phyloP scores from a whole-genome alignment of 306 rosid genomes.

The Echinosophora koreensis region DNA sequence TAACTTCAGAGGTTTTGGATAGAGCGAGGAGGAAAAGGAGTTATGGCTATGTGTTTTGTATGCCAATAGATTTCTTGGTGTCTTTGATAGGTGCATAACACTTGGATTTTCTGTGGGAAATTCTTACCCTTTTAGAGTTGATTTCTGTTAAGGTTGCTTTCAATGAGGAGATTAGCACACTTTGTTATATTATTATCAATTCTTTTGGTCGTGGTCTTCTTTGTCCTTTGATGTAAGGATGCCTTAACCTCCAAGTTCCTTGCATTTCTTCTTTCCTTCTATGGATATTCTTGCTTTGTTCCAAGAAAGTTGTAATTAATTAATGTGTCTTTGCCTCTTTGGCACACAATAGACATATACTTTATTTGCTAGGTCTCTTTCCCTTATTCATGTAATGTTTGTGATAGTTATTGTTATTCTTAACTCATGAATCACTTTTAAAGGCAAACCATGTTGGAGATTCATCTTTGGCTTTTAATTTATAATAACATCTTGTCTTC shows the following conservation, averaged over 20 bases:
- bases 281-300: constrained; percentile 43
- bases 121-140: constrained; percentile 39
- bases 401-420: constrained; percentile 31
- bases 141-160: constrained; percentile 40
- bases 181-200: constrained; percentile 19
- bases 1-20: constrained; percentile 38
- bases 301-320: constrained; percentile 7
- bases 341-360: constrained; percentile 33
- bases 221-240: constrained; percentile 32
- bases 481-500: constrained; percentile 23
- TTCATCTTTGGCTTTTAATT: constrained; percentile 31
- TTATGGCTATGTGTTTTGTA: constrained; percentile 14
- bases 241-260: constrained; percentile 28
- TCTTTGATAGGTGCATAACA: constrained; percentile 19
- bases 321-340: constrained; percentile 35
- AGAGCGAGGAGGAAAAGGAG: constrained; percentile 17
- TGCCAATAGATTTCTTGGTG: constrained; percentile 20
- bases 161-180: constrained; percentile 2
- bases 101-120: constrained; percentile 17
- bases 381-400: background rate
- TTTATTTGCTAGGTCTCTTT: constrained; percentile 14
- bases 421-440: constrained; percentile 2
- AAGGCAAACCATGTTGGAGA: constrained; percentile 1
- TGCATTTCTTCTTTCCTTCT: constrained; percentile 37
- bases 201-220: constrained; percentile 30